Conservation (phyloP, 805 yeast species). For the Suhomyces sp. region DNA sequence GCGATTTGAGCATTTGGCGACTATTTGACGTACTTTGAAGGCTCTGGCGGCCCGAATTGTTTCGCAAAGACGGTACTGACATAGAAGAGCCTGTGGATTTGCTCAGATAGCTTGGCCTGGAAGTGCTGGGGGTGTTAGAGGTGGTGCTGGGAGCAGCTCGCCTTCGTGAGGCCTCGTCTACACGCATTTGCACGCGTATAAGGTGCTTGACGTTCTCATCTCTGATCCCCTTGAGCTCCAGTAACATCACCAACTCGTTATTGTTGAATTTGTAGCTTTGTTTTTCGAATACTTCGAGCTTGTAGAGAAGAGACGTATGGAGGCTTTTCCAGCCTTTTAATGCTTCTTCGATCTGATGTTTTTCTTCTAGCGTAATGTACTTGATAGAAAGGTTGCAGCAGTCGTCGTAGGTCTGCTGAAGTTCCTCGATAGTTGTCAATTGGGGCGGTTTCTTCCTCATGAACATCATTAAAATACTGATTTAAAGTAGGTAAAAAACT, state of each 20-base stretch:
- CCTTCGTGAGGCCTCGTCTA: slow-evolving; percentile 35
- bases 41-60: slow-evolving; percentile 1
- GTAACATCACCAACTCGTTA: slow-evolving; percentile 25
- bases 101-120: not conserved
- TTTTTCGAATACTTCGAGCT: slow-evolving; percentile 53
- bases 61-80: slow-evolving; percentile 17
- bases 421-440: slow-evolving; percentile 48
- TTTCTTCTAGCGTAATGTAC: slow-evolving; percentile 58
- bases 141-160: slow-evolving; percentile 2
- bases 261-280: slow-evolving; percentile 22
- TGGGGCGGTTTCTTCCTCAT: slow-evolving; percentile 55
- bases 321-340: slow-evolving; percentile 71
- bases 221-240: slow-evolving; percentile 35
- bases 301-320: slow-evolving; percentile 58
- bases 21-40: not conserved
- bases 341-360: slow-evolving; percentile 50
- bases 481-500: not conserved
- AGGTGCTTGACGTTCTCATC: slow-evolving; percentile 44
- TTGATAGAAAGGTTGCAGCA: slow-evolving; percentile 57
- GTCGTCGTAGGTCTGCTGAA: slow-evolving; percentile 59
- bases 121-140: not conserved
- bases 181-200: slow-evolving; percentile 36
- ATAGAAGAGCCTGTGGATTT: slow-evolving; percentile 5
- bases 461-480: slow-evolving; percentile 30
- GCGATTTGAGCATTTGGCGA: slow-evolving; percentile 31